These are phyloP conservation scores for Eimeria acervulina DNA, from an alignment of 169 alveolate genomes.

Conservation along the genomic window DNA sequence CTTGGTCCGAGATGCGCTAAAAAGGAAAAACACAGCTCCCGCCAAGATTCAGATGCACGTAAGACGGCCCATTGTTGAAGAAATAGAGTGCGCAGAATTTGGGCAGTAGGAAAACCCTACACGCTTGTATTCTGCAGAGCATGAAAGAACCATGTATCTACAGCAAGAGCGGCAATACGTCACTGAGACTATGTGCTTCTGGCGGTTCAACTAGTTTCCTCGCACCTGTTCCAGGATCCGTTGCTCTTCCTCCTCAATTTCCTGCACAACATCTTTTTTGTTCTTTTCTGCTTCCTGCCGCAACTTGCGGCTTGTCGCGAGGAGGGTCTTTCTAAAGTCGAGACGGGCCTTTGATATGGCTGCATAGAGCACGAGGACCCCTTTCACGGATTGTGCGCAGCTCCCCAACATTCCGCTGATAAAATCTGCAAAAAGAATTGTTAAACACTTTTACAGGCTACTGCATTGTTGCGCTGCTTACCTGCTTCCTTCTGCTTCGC, in stretches of 20 bases:
- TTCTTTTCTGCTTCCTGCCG: slow-evolving; percentile 86
- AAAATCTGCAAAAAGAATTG: neutral
- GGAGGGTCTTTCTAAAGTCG: slow-evolving; percentile 84
- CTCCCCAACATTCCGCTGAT: neutral
- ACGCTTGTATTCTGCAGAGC: neutral
- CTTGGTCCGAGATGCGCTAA: no score
- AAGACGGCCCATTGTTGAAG: no score
- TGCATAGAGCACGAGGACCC: neutral
- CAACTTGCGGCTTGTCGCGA: slow-evolving; percentile 86
- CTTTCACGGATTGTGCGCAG: neutral
- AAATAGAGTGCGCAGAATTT: no score
- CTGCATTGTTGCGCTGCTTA: neutral
- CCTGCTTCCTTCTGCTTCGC: slow-evolving; percentile 75
- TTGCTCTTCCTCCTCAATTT: slow-evolving; percentile 84
- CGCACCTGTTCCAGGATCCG: slow-evolving; percentile 85
- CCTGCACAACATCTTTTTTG: slow-evolving; percentile 82
- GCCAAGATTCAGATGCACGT: no score
- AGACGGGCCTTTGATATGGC: slow-evolving; percentile 81
- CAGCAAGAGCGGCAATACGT: neutral
- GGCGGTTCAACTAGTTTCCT: neutral
- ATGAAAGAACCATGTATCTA: neutral
- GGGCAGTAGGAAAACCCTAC: no score
- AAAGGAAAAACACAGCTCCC: no score
- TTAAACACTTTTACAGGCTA: no score
- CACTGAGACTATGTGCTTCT: neutral